Evolutionary conservation across 805 yeast species (phyloP).

Genomic region (Yarrowia sp.): DNA sequence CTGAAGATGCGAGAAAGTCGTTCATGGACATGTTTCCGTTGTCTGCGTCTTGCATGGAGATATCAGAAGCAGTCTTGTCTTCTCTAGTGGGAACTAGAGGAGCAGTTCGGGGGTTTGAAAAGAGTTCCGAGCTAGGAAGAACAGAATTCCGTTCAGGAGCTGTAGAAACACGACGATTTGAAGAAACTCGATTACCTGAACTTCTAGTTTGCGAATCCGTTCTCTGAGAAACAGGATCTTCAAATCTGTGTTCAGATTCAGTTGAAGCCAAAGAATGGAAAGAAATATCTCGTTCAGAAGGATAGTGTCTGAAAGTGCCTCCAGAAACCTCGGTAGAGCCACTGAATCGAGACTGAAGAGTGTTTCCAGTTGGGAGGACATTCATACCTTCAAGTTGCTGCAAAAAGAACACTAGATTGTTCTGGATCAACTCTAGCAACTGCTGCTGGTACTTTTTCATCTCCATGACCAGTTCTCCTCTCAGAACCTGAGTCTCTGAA

Average conservation of each 20-base stretch:
- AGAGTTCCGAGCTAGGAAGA: neutral
- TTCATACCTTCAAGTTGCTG: neutral
- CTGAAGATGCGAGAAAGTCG: neutral
- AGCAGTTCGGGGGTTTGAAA: neutral
- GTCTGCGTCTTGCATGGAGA: slow-evolving; percentile 14
- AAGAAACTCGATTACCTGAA: no score
- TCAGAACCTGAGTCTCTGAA: slow-evolving; percentile 27
- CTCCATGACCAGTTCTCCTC: slow-evolving; percentile 32
- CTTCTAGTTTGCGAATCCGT: neutral
- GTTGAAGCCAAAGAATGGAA: neutral
- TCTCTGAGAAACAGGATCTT: neutral
- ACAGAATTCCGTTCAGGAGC: no score
- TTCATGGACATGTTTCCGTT: neutral
- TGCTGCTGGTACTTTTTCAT: slow-evolving; percentile 32
- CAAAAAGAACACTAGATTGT: slow-evolving; percentile 1
- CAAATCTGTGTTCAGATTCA: neutral
- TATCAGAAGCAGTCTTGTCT: slow-evolving; percentile 8
- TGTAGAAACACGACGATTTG: no score
- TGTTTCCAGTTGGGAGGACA: neutral
- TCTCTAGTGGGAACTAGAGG: neutral
- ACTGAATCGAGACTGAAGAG: neutral
- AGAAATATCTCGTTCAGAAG: neutral
- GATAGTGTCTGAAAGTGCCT: slow-evolving; percentile 3
- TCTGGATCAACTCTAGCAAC: slow-evolving; percentile 13
- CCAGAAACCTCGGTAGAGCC: neutral